Conservation (phyloP, 1,284 basidiomycete genomes). For the Coniferiporia sulphurascens region DNA sequence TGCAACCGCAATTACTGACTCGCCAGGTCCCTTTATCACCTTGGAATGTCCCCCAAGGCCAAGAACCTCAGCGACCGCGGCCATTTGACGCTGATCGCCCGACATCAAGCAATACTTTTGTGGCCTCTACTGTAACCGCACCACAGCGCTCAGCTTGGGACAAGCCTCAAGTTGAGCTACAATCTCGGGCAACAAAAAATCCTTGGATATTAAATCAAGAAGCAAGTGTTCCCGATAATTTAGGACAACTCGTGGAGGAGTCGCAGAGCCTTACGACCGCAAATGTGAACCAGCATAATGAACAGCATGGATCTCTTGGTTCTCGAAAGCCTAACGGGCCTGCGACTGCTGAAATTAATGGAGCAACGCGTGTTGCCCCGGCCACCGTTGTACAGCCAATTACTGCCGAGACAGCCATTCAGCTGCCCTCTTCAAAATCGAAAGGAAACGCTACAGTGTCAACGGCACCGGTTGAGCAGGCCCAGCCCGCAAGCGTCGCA, state of each 20-base stretch:
- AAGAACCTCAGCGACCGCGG: conserved; percentile 4
- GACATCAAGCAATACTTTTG: conserved; percentile 9
- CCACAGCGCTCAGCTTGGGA: conserved; percentile 2
- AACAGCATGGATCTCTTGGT: conserved; percentile 30
- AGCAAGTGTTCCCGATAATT: neutral
- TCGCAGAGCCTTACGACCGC: conserved; percentile 43
- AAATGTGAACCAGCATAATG: conserved; percentile 56
- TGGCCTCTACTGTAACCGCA: neutral
- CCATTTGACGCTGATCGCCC: conserved; percentile 18
- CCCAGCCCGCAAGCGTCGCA: conserved; percentile 20
- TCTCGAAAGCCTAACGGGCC: conserved; percentile 25
- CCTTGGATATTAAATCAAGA: conserved; percentile 5
- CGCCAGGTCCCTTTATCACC: conserved; percentile 8
- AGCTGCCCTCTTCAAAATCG: conserved; percentile 27
- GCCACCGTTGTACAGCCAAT: conserved; percentile 20
- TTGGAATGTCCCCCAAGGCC: conserved; percentile 8
- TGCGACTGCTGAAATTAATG: conserved; percentile 24
- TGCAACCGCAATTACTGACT: conserved; percentile 5
- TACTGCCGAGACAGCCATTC: conserved; percentile 25
- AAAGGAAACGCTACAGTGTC: conserved; percentile 15
- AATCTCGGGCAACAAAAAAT: neutral
- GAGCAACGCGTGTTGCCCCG: conserved; percentile 15
- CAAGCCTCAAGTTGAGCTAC: conserved; percentile 4
- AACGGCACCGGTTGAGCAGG: conserved; percentile 18
- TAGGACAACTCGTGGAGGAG: conserved; percentile 14